phyloP scores from a whole-genome alignment of 345 rosid species.

The Ceriops decandra region DNA sequence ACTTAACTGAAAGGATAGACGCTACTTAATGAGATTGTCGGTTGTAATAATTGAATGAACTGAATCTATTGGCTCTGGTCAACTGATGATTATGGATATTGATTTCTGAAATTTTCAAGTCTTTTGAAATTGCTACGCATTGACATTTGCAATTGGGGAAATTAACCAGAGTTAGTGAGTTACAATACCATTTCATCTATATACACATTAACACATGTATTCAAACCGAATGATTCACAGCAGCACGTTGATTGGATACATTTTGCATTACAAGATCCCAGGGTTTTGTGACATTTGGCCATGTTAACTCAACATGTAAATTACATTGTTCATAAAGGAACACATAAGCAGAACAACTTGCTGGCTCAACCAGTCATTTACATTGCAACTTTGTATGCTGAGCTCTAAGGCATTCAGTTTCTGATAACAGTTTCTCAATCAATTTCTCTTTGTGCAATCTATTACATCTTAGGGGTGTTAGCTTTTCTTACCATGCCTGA shows the following conservation, averaged over 20 bases:
- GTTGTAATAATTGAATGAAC: not conserved
- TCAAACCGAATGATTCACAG: too few species aligned
- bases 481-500: slow-evolving; percentile 62
- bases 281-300: slow-evolving; percentile 3
- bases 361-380: not conserved
- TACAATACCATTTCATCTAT: not conserved
- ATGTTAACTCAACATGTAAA: slow-evolving; percentile 1
- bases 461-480: slow-evolving; percentile 13
- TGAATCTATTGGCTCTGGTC: not conserved
- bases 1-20: not conserved
- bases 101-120: slow-evolving; percentile 1
- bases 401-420: slow-evolving; percentile 44
- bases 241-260: too few species aligned
- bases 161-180: not conserved
- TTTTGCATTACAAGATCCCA: too few species aligned
- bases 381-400: slow-evolving; percentile 45
- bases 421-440: slow-evolving; percentile 40
- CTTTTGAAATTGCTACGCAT: not conserved
- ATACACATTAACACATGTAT: too few species aligned
- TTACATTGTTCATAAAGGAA: slow-evolving; percentile 5
- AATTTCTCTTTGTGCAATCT: slow-evolving; percentile 9
- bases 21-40: not conserved
- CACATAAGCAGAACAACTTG: not conserved
- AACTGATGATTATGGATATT: not conserved
- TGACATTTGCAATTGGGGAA: not conserved